phyloP scores from a whole-genome alignment of 2,329 filamentous ascomycete genomes.

The Claviceps paspali region DNA sequence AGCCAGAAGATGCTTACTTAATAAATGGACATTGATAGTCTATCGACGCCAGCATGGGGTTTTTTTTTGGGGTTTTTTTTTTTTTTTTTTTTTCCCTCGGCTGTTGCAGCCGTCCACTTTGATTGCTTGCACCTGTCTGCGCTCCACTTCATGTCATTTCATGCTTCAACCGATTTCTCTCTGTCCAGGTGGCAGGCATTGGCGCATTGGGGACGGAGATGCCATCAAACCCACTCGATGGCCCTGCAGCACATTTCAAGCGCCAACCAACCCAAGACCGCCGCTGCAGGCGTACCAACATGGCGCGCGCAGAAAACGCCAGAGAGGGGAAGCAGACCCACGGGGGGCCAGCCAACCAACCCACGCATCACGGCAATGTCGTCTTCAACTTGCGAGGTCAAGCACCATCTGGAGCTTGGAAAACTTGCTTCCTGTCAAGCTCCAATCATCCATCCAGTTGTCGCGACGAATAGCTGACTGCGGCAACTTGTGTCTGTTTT shows the following conservation, averaged over 20 bases:
- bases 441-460: not conserved
- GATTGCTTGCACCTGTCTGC: conserved; percentile 4
- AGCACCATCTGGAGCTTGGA: not conserved
- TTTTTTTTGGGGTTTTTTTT: no score
- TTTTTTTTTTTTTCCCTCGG: no score
- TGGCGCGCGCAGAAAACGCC: conserved; percentile 3
- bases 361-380: conserved; percentile 4
- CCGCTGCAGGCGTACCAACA: conserved; percentile 4
- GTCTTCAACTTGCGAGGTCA: not conserved
- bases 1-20: not conserved
- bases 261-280: conserved; percentile 6
- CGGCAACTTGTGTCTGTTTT: not conserved
- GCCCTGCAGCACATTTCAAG: conserved; percentile 7
- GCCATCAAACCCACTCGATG: conserved; percentile 8
- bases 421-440: not conserved
- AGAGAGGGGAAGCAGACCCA: conserved; percentile 5
- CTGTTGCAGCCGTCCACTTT: no score
- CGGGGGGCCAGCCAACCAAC: conserved; percentile 2
- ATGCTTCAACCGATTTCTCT: no score
- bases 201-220: no score
- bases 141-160: conserved; percentile 4
- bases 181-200: no score
- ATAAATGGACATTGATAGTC: not conserved
- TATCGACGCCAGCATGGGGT: no score
- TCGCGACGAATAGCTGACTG: not conserved